Evolutionary conservation across 306 rosid species (phyloP).

Genomic region (Pyrus betulifolia): DNA sequence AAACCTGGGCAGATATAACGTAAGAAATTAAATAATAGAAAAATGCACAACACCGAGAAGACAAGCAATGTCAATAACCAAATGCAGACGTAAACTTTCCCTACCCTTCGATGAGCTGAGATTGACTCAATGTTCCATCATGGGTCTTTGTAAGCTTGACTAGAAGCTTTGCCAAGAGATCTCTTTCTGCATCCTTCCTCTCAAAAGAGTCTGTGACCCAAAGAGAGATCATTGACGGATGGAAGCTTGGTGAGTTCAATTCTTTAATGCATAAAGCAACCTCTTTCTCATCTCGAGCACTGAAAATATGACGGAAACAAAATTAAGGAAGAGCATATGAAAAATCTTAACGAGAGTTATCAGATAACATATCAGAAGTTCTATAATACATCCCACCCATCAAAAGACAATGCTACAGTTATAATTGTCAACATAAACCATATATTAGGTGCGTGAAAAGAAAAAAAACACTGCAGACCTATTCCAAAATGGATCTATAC

Average conservation of each 20-base stretch:
- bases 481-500: background rate
- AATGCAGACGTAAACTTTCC: background rate
- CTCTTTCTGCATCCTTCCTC: slow-evolving; percentile 69
- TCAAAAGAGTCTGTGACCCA: slow-evolving; percentile 89
- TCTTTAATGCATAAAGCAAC: slow-evolving; percentile 66
- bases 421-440: background rate
- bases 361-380: background rate
- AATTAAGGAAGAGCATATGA: background rate
- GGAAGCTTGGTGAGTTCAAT: slow-evolving; percentile 69
- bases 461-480: background rate
- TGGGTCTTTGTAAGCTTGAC: slow-evolving; percentile 50
- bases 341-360: background rate
- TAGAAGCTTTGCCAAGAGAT: slow-evolving; percentile 58
- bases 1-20: slow-evolving; percentile 38
- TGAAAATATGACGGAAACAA: slow-evolving; percentile 22
- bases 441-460: background rate
- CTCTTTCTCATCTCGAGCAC: slow-evolving; percentile 80
- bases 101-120: slow-evolving; percentile 73
- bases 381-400: background rate
- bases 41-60: too few species aligned
- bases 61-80: background rate
- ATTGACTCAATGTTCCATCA: slow-evolving; percentile 44
- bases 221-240: slow-evolving; percentile 68
- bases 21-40: background rate
- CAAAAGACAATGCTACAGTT: background rate